Evolutionary conservation across 2,329 filamentous ascomycete species (phyloP), one percentile per base, ranked within the genome.

Genomic region (Colletotrichum brevisporum): DNA sequence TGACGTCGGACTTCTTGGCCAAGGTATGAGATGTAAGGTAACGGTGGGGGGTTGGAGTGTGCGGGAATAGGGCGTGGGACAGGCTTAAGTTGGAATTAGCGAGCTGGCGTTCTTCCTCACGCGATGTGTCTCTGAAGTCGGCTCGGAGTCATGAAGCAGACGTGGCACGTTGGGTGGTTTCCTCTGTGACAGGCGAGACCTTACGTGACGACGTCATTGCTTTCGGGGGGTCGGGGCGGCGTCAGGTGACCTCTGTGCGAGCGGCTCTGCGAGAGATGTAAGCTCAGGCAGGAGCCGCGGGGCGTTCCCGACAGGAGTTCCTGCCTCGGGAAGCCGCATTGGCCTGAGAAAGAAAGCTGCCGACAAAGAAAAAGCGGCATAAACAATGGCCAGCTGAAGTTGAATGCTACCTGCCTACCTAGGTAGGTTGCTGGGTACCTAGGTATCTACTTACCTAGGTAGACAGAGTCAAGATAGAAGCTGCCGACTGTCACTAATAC

Each of bases 131-230:
- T 61, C 56, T 67, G 63, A 67, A 67, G 39, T 69, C 62, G 56
- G 56, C 36, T 67, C 51, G 51, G 45, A 52, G 63, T 67, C 63
- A 67, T 69, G 62, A 69, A 67, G 62, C 67, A 69, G 36, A 69
- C 56, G 62, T 69, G 67, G 67, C 67, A 69, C 67, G 56, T 47
- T 57, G 67, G 51, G 39, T 61, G 43, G 63, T 69, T 67, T 67
- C 62, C 67, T 66, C 51, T 56, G 31, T 67, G 67, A 15, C 67
- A 69, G 63, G 63, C 67, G 56, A 59, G 61, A 67, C 67, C 63
- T 69, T 69, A 67, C 51, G 51, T 57, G 67, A 67, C 62, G 67
- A 69, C 67, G 67, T 69, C 67, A 69, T 69, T 66, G 67, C 63
- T 60, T 39, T 48, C 31, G 31, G 31, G 55, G 56, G 55, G 51